A percentile compares a stretch with the other conserved stretches of the same genome.
phyloP scores from a whole-genome alignment of 306 rosid species.

The Vachellia pachyceras region DNA sequence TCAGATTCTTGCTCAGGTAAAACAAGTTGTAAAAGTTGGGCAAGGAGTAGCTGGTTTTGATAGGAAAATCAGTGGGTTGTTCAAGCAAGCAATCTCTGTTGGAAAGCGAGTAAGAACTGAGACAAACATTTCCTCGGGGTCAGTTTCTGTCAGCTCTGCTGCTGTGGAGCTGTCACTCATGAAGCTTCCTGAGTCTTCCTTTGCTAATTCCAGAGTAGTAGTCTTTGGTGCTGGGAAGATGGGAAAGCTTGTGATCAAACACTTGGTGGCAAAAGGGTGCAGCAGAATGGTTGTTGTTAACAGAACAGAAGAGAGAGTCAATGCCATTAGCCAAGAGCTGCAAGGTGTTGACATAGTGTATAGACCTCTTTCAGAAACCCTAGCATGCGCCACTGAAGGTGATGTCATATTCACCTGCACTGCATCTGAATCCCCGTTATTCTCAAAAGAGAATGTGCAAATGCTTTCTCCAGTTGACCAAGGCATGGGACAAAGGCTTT shows the following conservation, averaged over 20 bases:
- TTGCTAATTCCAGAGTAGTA: slow-evolving; percentile 53
- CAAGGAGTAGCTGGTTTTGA: slow-evolving; percentile 87
- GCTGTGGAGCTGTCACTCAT: slow-evolving; percentile 80
- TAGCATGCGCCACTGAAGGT: slow-evolving; percentile 65
- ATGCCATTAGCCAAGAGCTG: slow-evolving; percentile 63
- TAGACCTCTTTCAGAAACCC: slow-evolving; percentile 72
- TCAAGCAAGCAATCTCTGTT: slow-evolving; percentile 87
- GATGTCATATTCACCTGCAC: slow-evolving; percentile 88
- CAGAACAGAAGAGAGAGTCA: slow-evolving; percentile 71
- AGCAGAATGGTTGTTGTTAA: slow-evolving; percentile 74
- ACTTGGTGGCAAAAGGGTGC: slow-evolving; percentile 89
- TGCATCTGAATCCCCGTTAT: slow-evolving; percentile 68
- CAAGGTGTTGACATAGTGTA: slow-evolving; percentile 63
- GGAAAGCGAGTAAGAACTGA: slow-evolving; percentile 90
- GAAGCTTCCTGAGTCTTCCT: slow-evolving; percentile 68
- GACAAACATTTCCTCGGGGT: slow-evolving; percentile 82
- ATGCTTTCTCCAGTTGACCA: slow-evolving; percentile 55
- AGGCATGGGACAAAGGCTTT: slow-evolving; percentile 55
- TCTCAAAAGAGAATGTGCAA: slow-evolving; percentile 67
- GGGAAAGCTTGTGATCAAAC: slow-evolving; percentile 93
- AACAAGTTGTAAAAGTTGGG: slow-evolving; percentile 88
- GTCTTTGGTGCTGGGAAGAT: slow-evolving; percentile 93
- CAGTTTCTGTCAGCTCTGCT: slow-evolving; percentile 97
- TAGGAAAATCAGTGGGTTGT: slow-evolving; percentile 74
- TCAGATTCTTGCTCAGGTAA: slow-evolving; percentile 94